Conservation (phyloP, 139 green algal species). For the Coelastrella sp. region DNA sequence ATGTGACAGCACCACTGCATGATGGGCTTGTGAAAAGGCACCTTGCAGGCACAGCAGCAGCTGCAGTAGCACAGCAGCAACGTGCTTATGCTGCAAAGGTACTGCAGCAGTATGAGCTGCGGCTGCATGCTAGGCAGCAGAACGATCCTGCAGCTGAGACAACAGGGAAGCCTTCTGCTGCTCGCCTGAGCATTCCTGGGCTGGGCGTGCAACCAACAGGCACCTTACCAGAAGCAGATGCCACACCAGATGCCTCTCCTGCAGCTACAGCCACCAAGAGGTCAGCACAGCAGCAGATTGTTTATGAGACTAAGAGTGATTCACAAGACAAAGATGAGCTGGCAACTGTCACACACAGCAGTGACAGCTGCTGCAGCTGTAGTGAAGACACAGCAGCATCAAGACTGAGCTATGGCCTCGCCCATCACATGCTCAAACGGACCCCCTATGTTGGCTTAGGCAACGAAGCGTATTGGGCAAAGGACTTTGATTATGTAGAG, state of each 20-base stretch:
- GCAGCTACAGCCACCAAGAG: too few relatives aligned
- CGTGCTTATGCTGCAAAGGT: background rate
- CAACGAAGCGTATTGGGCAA: background rate
- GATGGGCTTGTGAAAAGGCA: background rate
- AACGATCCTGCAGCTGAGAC: too few relatives aligned
- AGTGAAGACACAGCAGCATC: conserved; percentile 9
- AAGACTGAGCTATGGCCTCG: conserved; percentile 1
- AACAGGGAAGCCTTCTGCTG: too few relatives aligned
- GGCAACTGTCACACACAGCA: background rate
- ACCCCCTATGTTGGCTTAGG: conserved; percentile 11
- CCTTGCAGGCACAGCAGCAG: background rate
- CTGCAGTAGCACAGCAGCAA: background rate
- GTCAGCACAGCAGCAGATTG: too few relatives aligned
- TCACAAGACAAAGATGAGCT: too few relatives aligned
- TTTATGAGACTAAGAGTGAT: too few relatives aligned
- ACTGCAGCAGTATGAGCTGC: background rate
- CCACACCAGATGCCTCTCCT: too few relatives aligned
- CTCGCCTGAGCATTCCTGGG: too few relatives aligned
- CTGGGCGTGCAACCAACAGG: too few relatives aligned
- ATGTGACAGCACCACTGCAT: too few relatives aligned
- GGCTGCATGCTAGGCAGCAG: too few relatives aligned
- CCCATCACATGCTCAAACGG: conserved; percentile 4
- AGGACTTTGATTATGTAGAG: conserved; percentile 11
- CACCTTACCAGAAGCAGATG: too few relatives aligned
- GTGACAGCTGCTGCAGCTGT: conserved; percentile 1